Percentiles rank a stretch among this genome's conserved stretches.
phyloP scores from a whole-genome alignment of 106 monocot species.

The Dendrobium officinale region DNA sequence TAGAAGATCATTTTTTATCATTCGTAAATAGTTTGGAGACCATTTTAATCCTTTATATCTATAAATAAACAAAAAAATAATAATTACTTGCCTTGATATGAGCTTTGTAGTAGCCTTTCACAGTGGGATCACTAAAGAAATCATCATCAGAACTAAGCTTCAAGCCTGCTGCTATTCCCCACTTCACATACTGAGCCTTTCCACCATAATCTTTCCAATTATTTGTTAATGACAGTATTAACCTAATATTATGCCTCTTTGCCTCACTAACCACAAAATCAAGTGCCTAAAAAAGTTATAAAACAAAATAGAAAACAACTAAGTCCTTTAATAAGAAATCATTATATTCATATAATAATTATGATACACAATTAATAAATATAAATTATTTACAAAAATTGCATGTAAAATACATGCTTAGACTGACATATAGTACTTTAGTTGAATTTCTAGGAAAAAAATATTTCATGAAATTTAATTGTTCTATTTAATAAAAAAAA shows the following conservation, averaged over 20 bases:
- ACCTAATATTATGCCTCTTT: constrained; percentile 60
- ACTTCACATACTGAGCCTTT: constrained; percentile 70
- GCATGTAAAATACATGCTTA: too few species aligned
- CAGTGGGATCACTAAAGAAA: constrained; percentile 60
- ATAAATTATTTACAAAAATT: too few species aligned
- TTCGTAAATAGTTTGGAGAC: too few species aligned
- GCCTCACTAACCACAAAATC: constrained; percentile 89
- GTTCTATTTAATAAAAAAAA: too few species aligned
- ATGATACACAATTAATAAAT: too few species aligned
- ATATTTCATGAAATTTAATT: too few species aligned
- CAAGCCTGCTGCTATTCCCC: constrained; percentile 56
- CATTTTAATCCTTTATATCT: neutral
- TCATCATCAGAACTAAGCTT: constrained; percentile 79
- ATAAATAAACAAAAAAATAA: neutral
- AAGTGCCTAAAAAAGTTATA: constrained; percentile 32
- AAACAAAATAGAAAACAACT: too few species aligned
- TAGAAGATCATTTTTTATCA: too few species aligned
- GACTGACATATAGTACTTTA: too few species aligned
- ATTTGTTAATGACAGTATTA: constrained; percentile 59
- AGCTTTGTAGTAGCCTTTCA: constrained; percentile 66
- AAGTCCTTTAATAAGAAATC: too few species aligned
- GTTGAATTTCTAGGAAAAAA: too few species aligned
- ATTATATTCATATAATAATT: too few species aligned
- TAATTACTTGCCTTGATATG: constrained; percentile 45
- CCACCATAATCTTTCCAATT: constrained; percentile 87